phyloP scores from a whole-genome alignment of 2,329 filamentous ascomycete species.

The Diaporthe ilicicola region DNA sequence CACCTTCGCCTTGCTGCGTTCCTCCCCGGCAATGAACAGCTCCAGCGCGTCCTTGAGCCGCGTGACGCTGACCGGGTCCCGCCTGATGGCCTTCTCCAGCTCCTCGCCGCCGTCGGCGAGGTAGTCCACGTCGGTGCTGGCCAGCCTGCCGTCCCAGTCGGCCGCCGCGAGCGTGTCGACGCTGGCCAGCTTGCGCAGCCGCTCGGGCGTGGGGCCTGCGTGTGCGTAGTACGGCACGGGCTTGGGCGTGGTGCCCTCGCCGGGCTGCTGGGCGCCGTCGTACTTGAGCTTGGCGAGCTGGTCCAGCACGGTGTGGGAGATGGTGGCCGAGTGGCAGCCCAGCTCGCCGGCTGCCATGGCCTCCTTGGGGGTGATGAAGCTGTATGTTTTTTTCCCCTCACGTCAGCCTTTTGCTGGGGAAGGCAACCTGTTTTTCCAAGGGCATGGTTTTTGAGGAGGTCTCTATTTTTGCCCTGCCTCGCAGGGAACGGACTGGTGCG shows the following conservation, averaged over 20 bases:
- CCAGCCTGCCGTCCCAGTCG: conserved; percentile 49
- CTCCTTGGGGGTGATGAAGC: conserved; percentile 53
- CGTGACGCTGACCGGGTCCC: conserved; percentile 47
- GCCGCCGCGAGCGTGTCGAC: conserved; percentile 50
- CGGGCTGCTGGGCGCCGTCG: conserved; percentile 47
- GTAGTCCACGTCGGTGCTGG: conserved; percentile 53
- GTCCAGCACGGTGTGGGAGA: conserved; percentile 49
- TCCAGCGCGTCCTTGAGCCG: conserved; percentile 49
- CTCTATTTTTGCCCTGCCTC: neutral
- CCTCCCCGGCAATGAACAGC: conserved; percentile 47
- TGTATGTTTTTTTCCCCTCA: conserved; percentile 30
- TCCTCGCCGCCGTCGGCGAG: conserved; percentile 53
- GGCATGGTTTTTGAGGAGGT: neutral
- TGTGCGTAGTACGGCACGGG: conserved; percentile 49
- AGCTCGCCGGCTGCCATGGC: conserved; percentile 56
- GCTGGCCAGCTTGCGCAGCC: conserved; percentile 46
- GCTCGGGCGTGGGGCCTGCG: conserved; percentile 42
- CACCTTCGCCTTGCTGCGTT: conserved; percentile 41
- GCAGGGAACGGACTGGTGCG: neutral
- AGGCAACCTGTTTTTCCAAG: neutral
- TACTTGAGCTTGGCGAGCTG: conserved; percentile 50
- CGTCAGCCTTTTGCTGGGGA: conserved; percentile 4
- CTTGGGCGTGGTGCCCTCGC: conserved; percentile 48
- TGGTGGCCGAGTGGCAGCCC: conserved; percentile 55
- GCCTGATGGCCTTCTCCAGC: conserved; percentile 52